Evolutionary conservation across 441 rosid genomes (phyloP), one percentile per base, ranked within the genome.

Genomic region (Corymbia calophylla): DNA sequence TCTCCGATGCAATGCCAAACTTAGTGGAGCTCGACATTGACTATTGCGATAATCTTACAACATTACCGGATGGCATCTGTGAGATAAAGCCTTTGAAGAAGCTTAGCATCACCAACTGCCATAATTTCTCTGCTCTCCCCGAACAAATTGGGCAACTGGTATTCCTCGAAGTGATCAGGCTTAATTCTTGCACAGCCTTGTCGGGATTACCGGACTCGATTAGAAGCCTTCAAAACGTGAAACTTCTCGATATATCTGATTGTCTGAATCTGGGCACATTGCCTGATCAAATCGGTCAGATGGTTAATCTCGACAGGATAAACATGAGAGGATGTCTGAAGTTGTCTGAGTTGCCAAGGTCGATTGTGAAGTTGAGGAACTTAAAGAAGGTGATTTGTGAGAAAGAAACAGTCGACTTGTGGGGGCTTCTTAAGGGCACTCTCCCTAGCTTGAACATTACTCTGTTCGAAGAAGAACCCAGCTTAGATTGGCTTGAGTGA

Each of bases 91-190:
- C 73, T 23, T 92, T 97, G 88, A 86, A 88, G 89, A 94, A 90
- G 82, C 95, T 97, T 51, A 93, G 90, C 85, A 92, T 97, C 92
- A 95, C 97, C 88, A 95, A 96, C 27, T 97, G 98, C 86, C 94
- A 93, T 53, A 93, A 93, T 32, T 87, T 97, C 77, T 49, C 80
- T 4, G 11, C 44, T 44, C 92, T 97, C 87, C 97, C 97, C 0
- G 93, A 92, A 27, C 92, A 86, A 56, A 92, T 97, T 4, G 95
- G 95, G 81, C 8, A 70, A 70, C 12, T 11, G 7, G 23, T 4
- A 2, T 70, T 4, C 68, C 68, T 62, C 0, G 68, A 62, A 62
- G 66, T 54, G 81, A 89, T 96, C 48, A 92, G 95, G 85, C 91
- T 96, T 32, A 66, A 90, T 51, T 94, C 97, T 18, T 97, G 98